Evolutionary conservation across 805 yeast genomes (phyloP), one percentile per base, ranked within the genome.

Genomic region (Candida ascalaphidarum): DNA sequence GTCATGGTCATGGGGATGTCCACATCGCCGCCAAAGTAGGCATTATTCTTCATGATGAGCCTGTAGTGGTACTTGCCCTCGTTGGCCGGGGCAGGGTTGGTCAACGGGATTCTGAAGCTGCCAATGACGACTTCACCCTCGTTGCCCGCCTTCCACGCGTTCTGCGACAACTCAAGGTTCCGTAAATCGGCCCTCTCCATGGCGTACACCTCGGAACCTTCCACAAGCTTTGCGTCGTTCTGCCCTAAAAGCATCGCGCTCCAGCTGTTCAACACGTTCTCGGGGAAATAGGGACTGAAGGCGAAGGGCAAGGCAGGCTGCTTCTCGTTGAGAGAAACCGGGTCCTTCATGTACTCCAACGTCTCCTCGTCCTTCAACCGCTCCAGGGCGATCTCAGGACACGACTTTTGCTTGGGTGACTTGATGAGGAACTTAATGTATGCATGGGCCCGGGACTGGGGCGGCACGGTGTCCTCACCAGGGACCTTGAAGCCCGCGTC

Each of bases 21-120:
- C 14, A 84, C 50, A 49, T 89, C 96, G 12, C 73, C 57, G 5
- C 95, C 95, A 50, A 83, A 84, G 52, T 84, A 88, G 25, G 81
- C 76, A 29, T 81, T 69, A 31, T 81, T 78, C 46, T 76, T 74
- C 46, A 89, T 52, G 14, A 77, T 57, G 11, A 88, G 61, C 56
- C 86, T 71, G 64, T 83, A 83, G 39, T 73, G 77, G 46, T 58
- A 73, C 23, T 58, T 61, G 23, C 94, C 95, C 11, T 60, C 58
- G 31, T 67, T 67, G 12, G 68, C 68, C n/a, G 97, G 96, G 11
- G 94, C 75, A 25, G 94, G 86, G 27, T 75, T 66, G 6, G 78
- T 55, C 27, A 88, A 51, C 41, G 79, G 83, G 32, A 88, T 64
- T 48, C 82, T 85, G 46, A 83, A 78, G 1, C 89, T 78, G 25